These are phyloP conservation scores for Trichocladium antarcticum DNA, from an alignment of 495 filamentous ascomycete genomes.

Conservation along the genomic window DNA sequence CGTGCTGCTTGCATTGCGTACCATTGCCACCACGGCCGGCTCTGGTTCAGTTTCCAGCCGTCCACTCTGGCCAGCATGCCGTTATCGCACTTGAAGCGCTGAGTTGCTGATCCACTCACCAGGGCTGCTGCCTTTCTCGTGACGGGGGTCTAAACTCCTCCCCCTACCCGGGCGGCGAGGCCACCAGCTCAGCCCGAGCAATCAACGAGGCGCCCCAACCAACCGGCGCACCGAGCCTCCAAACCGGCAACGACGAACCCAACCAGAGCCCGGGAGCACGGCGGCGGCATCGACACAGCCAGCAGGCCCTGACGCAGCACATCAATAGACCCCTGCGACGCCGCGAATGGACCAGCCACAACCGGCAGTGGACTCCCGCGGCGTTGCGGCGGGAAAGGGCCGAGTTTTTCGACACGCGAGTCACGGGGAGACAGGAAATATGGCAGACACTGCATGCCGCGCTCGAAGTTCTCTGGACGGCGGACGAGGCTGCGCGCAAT, in stretches of 20 bases:
- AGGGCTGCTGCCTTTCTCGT: slow-evolving; percentile 44
- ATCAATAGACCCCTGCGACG: slow-evolving; percentile 41
- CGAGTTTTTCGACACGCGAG: slow-evolving; percentile 77
- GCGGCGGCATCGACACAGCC: slow-evolving; percentile 13
- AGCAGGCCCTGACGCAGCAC: slow-evolving; percentile 30
- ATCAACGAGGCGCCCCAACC: slow-evolving; percentile 29
- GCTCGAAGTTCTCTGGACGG: slow-evolving; percentile 49
- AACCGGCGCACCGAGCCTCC: slow-evolving; percentile 2
- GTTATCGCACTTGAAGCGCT: not conserved
- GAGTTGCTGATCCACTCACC: not conserved
- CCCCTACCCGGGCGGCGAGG: slow-evolving; percentile 31
- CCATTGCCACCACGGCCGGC: too few species aligned
- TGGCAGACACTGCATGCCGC: slow-evolving; percentile 65
- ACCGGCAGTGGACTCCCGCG: slow-evolving; percentile 35
- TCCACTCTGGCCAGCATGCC: too few species aligned
- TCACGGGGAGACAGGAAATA: slow-evolving; percentile 61
- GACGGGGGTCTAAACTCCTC: slow-evolving; percentile 34
- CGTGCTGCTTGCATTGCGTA: too few species aligned
- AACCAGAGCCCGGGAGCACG: slow-evolving; percentile 11
- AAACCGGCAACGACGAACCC: slow-evolving; percentile 15
- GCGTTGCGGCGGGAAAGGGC: slow-evolving; percentile 37
- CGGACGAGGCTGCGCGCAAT: slow-evolving; percentile 18
- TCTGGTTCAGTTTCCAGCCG: too few species aligned
- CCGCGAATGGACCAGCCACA: slow-evolving; percentile 38
- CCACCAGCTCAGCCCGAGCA: slow-evolving; percentile 34